Base-by-base conservation (phyloP, 1,139 yeast genomes). In the Hansenula sp. region DNA sequence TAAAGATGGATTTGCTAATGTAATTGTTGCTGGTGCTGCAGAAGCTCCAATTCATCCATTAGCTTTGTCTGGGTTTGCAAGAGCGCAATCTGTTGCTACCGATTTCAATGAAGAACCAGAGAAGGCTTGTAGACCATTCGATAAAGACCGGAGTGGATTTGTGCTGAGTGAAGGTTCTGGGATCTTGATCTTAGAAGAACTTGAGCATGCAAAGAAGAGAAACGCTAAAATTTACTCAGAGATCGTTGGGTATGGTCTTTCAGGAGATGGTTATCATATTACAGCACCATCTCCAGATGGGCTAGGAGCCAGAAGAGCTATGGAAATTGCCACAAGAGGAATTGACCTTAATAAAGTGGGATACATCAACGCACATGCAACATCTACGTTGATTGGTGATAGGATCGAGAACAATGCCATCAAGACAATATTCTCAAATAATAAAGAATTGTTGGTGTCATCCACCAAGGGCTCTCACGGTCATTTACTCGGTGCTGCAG, bases 111-210 rank as follows among this genome's bases (percentile, higher is more conserved):
- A 83, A 41, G 61, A 61, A 1, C 96, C 96, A 0, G 56, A 58
- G 5, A 63, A 66, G 31, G 88, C 96, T 0, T 85, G 96, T 12
- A 68, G 97, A 48, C 99, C 99, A 0, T 94, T 94, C 65, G 99
- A 94, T 60, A 64, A 64, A 15, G 66, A 69, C 8, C 68, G 99
- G 47, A 76, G 74, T 48, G 99, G 99, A 8, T 94, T 94, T 66
- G 97, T 94, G 0, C 72, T 94, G 41, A 84, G 96, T 36, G 99
- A 94, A 68, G 99, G 99, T 1, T 72, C 93, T 25, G 99, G 97
- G 5, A 74, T 88, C 1, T 51, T 94, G 39, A 70, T 91, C 1
- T 61, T 94, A 30, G 98, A 93, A 62, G 79, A 77, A 24, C 68
- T 87, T 45, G 84, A 84, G 24, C 95, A 86, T 65, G 98, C 97